phyloP scores from a whole-genome alignment of 352 stramenopile genomes.

The Phytophthora constricta region DNA sequence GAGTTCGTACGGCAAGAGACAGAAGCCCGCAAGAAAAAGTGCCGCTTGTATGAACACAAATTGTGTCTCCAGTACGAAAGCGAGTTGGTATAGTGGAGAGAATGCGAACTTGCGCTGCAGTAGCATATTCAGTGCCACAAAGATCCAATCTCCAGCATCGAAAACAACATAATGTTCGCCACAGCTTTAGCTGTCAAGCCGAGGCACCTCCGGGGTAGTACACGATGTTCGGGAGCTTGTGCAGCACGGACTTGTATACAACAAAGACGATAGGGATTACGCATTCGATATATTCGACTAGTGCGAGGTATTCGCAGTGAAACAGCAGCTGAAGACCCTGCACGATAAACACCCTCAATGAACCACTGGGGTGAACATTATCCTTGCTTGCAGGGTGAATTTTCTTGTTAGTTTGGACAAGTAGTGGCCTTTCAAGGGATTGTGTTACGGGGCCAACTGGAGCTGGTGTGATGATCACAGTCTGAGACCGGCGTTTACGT shows the following conservation, averaged over 20 bases:
- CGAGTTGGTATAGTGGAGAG: slow-evolving; percentile 36
- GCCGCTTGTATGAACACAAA: slow-evolving; percentile 2
- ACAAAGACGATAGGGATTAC: slow-evolving; percentile 39
- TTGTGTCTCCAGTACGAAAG: slow-evolving; percentile 45
- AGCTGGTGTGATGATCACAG: background rate
- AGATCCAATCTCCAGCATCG: slow-evolving; percentile 36
- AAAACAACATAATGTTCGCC: slow-evolving; percentile 31
- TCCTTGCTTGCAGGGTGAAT: too few relatives aligned
- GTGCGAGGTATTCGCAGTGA: slow-evolving; percentile 36
- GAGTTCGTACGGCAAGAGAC: slow-evolving; percentile 25
- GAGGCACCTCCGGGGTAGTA: slow-evolving; percentile 29
- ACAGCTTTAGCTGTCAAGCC: background rate
- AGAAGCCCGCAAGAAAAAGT: background rate
- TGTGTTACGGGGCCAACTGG: background rate
- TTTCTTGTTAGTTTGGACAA: too few relatives aligned
- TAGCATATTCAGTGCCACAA: slow-evolving; percentile 27
- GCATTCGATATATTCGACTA: slow-evolving; percentile 49
- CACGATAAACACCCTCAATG: slow-evolving; percentile 19
- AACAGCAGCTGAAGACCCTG: slow-evolving; percentile 39
- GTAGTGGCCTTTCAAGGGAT: background rate
- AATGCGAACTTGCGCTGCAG: slow-evolving; percentile 36
- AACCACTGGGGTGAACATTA: too few relatives aligned
- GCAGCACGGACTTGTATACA: slow-evolving; percentile 35
- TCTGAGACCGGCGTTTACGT: too few relatives aligned
- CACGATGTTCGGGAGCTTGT: slow-evolving; percentile 32